These are phyloP conservation scores for Styphnolobium japonicum DNA, from an alignment of 306 rosid genomes.

Conservation along the genomic window DNA sequence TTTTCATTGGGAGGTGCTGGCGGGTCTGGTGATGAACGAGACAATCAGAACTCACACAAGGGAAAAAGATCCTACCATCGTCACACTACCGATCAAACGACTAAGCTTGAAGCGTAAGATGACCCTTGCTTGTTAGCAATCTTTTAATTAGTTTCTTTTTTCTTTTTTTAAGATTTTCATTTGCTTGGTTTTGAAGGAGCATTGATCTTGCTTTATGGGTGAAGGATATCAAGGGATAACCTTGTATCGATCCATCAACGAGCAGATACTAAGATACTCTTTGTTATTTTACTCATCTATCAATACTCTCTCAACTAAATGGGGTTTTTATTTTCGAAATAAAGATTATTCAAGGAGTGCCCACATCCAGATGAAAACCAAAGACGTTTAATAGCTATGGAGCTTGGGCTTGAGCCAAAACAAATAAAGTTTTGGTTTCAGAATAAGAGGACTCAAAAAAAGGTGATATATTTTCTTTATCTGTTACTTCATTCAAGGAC, in stretches of 20 bases:
- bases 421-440: slow-evolving; percentile 85
- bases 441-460: slow-evolving; percentile 60
- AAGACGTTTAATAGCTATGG: slow-evolving; percentile 41
- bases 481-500: neutral
- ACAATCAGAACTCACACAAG: slow-evolving; percentile 17
- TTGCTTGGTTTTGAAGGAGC: neutral
- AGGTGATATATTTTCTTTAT: slow-evolving; percentile 34
- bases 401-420: slow-evolving; percentile 51
- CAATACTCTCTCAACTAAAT: neutral
- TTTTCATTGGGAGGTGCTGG: slow-evolving; percentile 10
- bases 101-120: slow-evolving; percentile 64
- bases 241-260: neutral
- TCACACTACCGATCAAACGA: slow-evolving; percentile 43
- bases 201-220: neutral
- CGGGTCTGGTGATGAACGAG: slow-evolving; percentile 45
- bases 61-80: slow-evolving; percentile 37
- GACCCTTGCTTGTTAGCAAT: neutral
- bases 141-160: neutral
- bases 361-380: slow-evolving; percentile 53
- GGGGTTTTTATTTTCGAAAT: neutral
- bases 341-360: slow-evolving; percentile 45
- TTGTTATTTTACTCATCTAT: neutral
- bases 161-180: neutral
- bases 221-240: neutral
- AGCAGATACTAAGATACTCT: neutral